Percentiles rank a stretch among this genome's conserved stretches.
Evolutionary conservation across 345 rosid species (phyloP).

Genomic region (Adansonia digitata): DNA sequence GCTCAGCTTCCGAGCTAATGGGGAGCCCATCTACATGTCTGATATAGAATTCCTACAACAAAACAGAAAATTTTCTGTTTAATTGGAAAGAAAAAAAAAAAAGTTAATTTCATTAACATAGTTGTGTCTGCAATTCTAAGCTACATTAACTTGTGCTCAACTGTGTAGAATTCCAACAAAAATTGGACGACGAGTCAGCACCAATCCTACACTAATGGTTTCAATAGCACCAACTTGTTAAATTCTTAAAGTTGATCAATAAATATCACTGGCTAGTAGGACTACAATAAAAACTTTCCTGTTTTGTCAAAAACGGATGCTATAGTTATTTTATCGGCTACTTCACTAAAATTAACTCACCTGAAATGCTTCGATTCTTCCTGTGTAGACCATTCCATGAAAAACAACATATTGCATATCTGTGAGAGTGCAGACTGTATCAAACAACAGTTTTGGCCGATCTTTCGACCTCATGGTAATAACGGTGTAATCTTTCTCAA

Average conservation of each 20-base stretch:
- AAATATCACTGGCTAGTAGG: not conserved
- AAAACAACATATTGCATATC: constrained; percentile 93
- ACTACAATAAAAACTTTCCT: not conserved
- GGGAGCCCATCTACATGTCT: constrained; percentile 78
- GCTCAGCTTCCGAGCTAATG: constrained; percentile 69
- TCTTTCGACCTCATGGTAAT: constrained; percentile 79
- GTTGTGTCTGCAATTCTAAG: not conserved
- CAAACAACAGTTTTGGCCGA: constrained; percentile 79
- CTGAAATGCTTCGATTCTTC: constrained; percentile 74
- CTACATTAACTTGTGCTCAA: not conserved
- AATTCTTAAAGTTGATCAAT: constrained; percentile 3
- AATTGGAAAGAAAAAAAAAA: constrained; percentile 2
- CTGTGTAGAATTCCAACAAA: constrained; percentile 10
- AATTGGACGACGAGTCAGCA: constrained; percentile 10
- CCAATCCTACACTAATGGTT: not conserved
- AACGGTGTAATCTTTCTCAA: constrained; percentile 74
- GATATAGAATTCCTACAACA: constrained; percentile 65
- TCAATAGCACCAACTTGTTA: constrained; percentile 5
- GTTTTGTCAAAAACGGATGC: not conserved
- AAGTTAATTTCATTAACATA: not conserved
- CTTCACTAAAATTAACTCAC: constrained; percentile 31
- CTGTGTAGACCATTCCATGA: constrained; percentile 81
- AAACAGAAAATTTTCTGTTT: constrained; percentile 10
- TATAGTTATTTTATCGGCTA: not conserved
- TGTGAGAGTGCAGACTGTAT: constrained; percentile 81